Evolutionary conservation across 371 early-diverging fungal species (phyloP).

Genomic region (Mortierella sp.): DNA sequence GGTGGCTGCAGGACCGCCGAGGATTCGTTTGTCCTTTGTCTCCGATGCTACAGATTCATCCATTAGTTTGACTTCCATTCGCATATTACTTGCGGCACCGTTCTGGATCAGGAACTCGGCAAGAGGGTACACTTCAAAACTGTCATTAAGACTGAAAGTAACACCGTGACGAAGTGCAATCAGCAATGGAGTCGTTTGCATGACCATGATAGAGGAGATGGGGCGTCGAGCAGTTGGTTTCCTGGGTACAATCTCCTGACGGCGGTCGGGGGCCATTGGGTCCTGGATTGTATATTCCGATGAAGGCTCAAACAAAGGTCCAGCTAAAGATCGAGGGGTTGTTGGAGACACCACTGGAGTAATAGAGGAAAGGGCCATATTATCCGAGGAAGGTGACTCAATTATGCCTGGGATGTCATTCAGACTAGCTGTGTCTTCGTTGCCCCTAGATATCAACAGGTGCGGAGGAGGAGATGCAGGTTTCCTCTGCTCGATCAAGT

Average conservation of each 20-base stretch:
- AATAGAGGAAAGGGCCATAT: not conserved
- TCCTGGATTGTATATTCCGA: not conserved
- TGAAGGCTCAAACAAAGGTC: not conserved
- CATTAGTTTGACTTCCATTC: slow-evolving; percentile 8
- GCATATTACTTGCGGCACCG: slow-evolving; percentile 8
- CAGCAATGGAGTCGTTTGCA: slow-evolving; percentile 5
- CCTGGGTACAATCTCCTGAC: too few species aligned
- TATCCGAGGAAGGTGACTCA: slow-evolving; percentile 7
- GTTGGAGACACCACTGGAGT: not conserved
- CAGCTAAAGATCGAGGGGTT: slow-evolving; percentile 1
- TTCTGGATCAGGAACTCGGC: slow-evolving; percentile 16
- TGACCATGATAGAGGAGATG: slow-evolving; percentile 5
- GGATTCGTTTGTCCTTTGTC: not conserved
- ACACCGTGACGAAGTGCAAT: slow-evolving; percentile 12
- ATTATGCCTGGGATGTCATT: not conserved
- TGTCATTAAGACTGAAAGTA: not conserved
- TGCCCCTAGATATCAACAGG: slow-evolving; percentile 1
- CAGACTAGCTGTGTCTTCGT: slow-evolving; percentile 5
- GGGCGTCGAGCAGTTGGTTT: too few species aligned
- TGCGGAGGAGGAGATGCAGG: not conserved
- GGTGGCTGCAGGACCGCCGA: not conserved
- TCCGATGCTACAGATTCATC: not conserved
- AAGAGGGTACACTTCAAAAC: slow-evolving; percentile 8
- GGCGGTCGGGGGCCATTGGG: too few species aligned
- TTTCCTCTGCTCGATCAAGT: not conserved